Base-by-base conservation (phyloP, 2,329 filamentous ascomycete genomes). In the Cucurbitaria berberidis region DNA sequence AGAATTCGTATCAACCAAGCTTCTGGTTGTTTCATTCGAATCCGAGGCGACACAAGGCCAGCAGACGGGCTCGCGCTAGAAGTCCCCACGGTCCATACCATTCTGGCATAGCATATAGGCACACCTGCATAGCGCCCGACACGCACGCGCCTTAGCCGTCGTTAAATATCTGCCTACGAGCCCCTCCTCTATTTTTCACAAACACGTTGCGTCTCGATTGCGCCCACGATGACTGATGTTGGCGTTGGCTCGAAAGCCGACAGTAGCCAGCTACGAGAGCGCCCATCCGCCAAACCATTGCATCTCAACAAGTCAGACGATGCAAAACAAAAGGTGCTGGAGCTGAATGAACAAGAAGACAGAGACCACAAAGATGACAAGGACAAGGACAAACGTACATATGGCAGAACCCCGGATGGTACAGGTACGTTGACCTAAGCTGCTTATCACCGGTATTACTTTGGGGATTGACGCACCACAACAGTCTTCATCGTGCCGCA, bases 401-500 rank as follows among this genome's bases (percentile, higher is more conserved):
- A 90, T 81, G 93, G 93, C 50, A 87, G 93, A 61, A 97, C 93
- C 13, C 91, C 91, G 26, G 89, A 93, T 77, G 93, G 93, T 68
- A 96, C 86, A 77, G 87, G 93, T 97, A 84, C 77, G 90, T 59
- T 48, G 53, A 26, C 5, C 45, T 42, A 24, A 22, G 39, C 15
- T 22, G 29, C 49, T n/a, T n/a, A n/a, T n/a, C n/a, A n/a, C n/a
- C n/a, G n/a, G n/a, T n/a, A n/a, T n/a, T 38, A 38, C 19, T 7
- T 21, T 21, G 7, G 38, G 53, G 52, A 66, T 69, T 51, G 72
- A 56, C 40, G 43, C 18, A 16, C 27, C 13, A 8, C 13, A 42
- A 42, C 69, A 98, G 95, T 96, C 68, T 99, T 99, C 74, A 89
- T 91, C 53, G 95, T 99, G 48, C 95, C 95, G 42, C 88, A 91